A percentile compares a stretch with the other conserved stretches of the same genome.
These are phyloP conservation scores for Linnemannia hyalina DNA, from an alignment of 192 early-diverging fungal genomes.

Conservation along the genomic window DNA sequence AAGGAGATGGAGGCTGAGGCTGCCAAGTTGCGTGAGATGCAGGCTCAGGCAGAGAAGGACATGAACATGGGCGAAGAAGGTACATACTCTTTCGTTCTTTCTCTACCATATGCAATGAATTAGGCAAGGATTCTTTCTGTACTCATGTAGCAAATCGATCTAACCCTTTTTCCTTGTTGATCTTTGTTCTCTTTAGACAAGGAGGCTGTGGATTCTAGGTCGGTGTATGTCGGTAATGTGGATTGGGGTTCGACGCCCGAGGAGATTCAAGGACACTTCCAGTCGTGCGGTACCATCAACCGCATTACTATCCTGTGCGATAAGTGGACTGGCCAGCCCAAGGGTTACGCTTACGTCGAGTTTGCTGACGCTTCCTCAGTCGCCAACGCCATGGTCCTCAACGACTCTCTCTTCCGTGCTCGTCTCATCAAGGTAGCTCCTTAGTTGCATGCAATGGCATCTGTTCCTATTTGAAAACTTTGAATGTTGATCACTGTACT, in stretches of 20 bases:
- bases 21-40: conserved; percentile 82
- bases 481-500: background rate
- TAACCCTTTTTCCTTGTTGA: background rate
- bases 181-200: conserved; percentile 56
- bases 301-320: conserved; percentile 96
- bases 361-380: conserved; percentile 90
- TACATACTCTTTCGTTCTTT: background rate
- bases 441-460: background rate
- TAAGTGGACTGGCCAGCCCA: conserved; percentile 95
- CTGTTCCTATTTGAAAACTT: background rate
- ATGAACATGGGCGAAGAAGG: conserved; percentile 72
- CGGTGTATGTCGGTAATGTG: conserved; percentile 96
- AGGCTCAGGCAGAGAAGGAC: conserved; percentile 83
- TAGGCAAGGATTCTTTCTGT: too few relatives aligned
- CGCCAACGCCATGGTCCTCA: conserved; percentile 84
- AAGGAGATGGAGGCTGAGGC: conserved; percentile 89
- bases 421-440: conserved; percentile 75
- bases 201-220: conserved; percentile 86
- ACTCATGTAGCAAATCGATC: background rate
- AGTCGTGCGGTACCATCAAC: conserved; percentile 96
- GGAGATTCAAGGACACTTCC: conserved; percentile 95
- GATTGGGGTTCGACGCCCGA: conserved; percentile 98
- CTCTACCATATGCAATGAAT: too few relatives aligned
- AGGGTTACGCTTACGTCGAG: conserved; percentile 96
- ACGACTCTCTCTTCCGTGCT: conserved; percentile 92